Percentiles rank a stretch among this genome's conserved stretches.
phyloP scores from a whole-genome alignment of 202 grass and related monocot genomes.

The Zoysia matrella region DNA sequence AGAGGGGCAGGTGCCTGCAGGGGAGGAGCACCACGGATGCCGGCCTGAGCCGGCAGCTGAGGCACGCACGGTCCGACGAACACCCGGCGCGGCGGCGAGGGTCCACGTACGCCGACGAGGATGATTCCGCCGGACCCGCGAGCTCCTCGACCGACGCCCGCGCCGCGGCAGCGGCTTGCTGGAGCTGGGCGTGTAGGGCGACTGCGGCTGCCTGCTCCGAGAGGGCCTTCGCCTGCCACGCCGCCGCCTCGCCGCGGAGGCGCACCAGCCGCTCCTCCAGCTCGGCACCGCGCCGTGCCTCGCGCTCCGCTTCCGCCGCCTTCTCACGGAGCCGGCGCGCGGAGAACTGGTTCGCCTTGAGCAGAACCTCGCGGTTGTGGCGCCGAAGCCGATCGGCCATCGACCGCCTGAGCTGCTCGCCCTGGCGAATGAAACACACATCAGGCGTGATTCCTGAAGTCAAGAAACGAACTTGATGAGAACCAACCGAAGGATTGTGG shows the following conservation, averaged over 20 bases:
- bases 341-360: constrained; percentile 49
- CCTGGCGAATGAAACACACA: constrained; percentile 38
- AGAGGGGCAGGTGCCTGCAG: constrained; percentile 72
- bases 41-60: constrained; percentile 42
- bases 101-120: constrained; percentile 75
- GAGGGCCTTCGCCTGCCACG: constrained; percentile 83
- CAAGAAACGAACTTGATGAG: background rate
- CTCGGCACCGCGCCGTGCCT: constrained; percentile 54
- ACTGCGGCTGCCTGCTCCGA: constrained; percentile 73
- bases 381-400: constrained; percentile 67
- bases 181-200: constrained; percentile 80
- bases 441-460: background rate
- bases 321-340: constrained; percentile 65
- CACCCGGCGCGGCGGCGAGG: constrained; percentile 41
- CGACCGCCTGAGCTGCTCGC: constrained; percentile 71
- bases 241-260: constrained; percentile 68
- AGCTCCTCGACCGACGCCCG: constrained; percentile 36
- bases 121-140: constrained; percentile 60
- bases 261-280: constrained; percentile 67
- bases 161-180: constrained; percentile 61
- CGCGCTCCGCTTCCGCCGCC: constrained; percentile 66
- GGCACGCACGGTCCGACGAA: constrained; percentile 51
- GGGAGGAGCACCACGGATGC: constrained; percentile 75
- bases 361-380: constrained; percentile 62
- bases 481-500: background rate